Base-by-base conservation (phyloP, 371 early-diverging fungal species). In the Rhizomucor miehei region DNA sequence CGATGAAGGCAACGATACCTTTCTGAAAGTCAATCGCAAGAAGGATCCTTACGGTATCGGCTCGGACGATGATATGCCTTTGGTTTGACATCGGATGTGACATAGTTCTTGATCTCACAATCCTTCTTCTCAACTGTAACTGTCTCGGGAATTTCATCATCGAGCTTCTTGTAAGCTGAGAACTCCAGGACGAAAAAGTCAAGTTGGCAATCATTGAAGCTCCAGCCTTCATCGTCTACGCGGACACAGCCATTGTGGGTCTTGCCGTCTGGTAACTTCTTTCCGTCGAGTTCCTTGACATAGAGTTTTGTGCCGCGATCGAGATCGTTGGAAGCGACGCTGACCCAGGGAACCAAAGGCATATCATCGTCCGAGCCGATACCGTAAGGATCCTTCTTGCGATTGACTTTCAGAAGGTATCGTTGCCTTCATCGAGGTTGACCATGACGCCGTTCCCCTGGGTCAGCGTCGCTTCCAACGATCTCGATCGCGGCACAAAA, bases 171-270 rank as follows among this genome's bases (percentile, higher is more conserved):
- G 48, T 67, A 67, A 34, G 56, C 52, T 1, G 43, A 37, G 36
- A 54, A 68, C 29, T 56, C 47, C 11, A 67, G 52, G 2, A 69
- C 66, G 53, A 69, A 69, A 34, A 62, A 66, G 38, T 69, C 70
- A 12, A 69, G 36, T 19, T 65, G 66, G 51, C 70, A 69, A 14
- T 48, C 49, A 20, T 57, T 58, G 36, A 70, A 63, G n/a, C 63
- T 63, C 73, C 73, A 72, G 0, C 69, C 63, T 37, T 59, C 56
- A 29, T 72, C 73, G 40, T 72, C 73, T 5, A 72, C 73, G 34
- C 69, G 62, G 1, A 72, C 73, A 55, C 73, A 72, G 16, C 73
- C 73, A 59, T 72, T 72, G 54, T 72, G 73, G 0, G 50, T 59
- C 54, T 66, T 63, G 36, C 73, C 69, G 39, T 66, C 61, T 12